Evolutionary conservation across 148 eudicot species (phyloP).

Genomic region (Gaultheria prostrata): DNA sequence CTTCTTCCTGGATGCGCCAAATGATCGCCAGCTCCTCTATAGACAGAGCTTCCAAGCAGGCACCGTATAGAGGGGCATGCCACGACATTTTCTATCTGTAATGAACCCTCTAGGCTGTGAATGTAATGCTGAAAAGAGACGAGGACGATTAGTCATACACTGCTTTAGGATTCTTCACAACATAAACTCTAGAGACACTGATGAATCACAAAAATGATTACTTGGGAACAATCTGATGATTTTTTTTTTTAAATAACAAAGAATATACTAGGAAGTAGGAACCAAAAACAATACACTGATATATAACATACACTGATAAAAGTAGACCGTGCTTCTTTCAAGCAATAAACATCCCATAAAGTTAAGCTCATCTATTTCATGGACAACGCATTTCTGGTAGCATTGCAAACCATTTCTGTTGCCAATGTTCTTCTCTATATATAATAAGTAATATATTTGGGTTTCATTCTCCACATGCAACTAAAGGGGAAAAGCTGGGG

Average conservation of each 20-base stretch:
- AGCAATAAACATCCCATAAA: not conserved
- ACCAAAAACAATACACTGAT: not conserved
- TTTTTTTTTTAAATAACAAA: not conserved
- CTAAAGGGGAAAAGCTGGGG: not conserved
- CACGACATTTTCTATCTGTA: constrained; percentile 91
- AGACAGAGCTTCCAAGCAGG: constrained; percentile 83
- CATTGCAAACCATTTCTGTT: not conserved
- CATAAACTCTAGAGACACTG: not conserved
- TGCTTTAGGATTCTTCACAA: not conserved
- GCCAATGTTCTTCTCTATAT: not conserved
- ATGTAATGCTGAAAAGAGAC: constrained; percentile 75
- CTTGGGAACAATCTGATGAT: not conserved
- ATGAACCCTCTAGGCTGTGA: constrained; percentile 64
- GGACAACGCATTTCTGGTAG: not conserved
- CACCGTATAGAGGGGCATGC: constrained; percentile 94
- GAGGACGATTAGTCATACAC: constrained; percentile 11
- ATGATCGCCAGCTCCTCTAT: constrained; percentile 86
- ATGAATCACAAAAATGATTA: not conserved
- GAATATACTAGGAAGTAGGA: not conserved
- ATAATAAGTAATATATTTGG: not conserved
- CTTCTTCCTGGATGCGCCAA: constrained; percentile 84
- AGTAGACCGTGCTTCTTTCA: not conserved
- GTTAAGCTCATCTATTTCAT: not conserved
- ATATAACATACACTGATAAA: not conserved
- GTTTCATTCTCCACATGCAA: not conserved